phyloP scores from a whole-genome alignment of 495 filamentous ascomycete species.

The Cercophora sp. region DNA sequence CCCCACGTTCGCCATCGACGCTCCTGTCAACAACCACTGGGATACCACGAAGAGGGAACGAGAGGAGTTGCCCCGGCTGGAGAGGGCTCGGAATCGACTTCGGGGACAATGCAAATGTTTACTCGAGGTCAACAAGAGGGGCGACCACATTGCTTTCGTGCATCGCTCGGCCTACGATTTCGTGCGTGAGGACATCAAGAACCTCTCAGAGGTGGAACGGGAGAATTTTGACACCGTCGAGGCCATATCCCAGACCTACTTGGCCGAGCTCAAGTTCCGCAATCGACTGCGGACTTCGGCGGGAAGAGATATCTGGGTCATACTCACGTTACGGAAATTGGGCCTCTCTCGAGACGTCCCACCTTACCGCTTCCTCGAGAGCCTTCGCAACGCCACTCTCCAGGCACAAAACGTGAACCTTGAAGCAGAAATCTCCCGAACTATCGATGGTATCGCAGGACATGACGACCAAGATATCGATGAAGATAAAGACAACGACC shows the following conservation, averaged over 20 bases:
- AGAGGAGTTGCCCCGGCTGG: not conserved
- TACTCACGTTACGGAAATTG: not conserved
- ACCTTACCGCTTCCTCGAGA: not conserved
- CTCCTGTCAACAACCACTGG: not conserved
- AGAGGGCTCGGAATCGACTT: not conserved
- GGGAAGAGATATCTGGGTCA: not conserved
- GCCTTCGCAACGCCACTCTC: not conserved
- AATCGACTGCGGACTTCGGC: not conserved
- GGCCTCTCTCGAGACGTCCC: not conserved
- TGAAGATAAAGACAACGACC: not conserved
- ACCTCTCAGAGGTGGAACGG: not conserved
- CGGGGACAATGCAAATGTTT: not conserved
- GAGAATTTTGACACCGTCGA: not conserved
- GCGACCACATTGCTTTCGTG: not conserved
- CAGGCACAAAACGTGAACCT: not conserved
- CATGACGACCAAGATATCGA: not conserved
- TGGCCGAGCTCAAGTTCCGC: not conserved
- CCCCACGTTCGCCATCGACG: not conserved
- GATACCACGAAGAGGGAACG: not conserved
- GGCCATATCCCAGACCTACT: not conserved
- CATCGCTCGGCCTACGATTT: not conserved
- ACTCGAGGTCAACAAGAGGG: not conserved
- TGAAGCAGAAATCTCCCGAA: not conserved
- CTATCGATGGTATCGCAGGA: not conserved
- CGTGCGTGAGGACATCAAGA: not conserved